Percentiles rank a stretch among this genome's conserved stretches.
Conservation (phyloP, 164 flowering plant genomes). For the Magnolia sinica region DNA sequence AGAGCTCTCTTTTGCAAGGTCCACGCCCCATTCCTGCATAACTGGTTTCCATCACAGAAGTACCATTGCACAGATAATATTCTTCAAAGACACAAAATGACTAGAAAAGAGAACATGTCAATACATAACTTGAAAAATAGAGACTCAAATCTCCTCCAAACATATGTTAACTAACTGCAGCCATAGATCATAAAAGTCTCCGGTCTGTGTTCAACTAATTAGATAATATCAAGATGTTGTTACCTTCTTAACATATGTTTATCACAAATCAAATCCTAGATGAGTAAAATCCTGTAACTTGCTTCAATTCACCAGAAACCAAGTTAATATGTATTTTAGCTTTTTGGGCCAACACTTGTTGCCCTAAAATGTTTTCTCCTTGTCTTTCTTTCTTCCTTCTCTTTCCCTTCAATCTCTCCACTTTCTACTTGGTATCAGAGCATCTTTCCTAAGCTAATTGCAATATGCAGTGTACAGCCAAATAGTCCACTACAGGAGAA, state of each 20-base stretch:
- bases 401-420: no score
- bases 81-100: background rate
- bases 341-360: no score
- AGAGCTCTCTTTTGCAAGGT: slow-evolving; percentile 39
- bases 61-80: background rate
- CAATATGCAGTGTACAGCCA: no score
- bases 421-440: no score
- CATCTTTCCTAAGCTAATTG: no score
- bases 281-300: no score
- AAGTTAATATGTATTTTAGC: no score
- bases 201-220: background rate
- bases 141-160: background rate
- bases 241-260: background rate
- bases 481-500: no score
- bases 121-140: background rate
- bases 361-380: no score
- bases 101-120: background rate
- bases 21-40: slow-evolving; percentile 80
- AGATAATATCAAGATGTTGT: background rate
- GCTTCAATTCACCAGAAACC: no score
- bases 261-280: no score
- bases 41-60: slow-evolving; percentile 16
- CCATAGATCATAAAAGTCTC: background rate
- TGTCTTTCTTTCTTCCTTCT: no score
- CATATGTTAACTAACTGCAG: background rate